These are phyloP conservation scores for Termitomyces eurrhizus DNA, from an alignment of 768 basidiomycete genomes.

Conservation along the genomic window DNA sequence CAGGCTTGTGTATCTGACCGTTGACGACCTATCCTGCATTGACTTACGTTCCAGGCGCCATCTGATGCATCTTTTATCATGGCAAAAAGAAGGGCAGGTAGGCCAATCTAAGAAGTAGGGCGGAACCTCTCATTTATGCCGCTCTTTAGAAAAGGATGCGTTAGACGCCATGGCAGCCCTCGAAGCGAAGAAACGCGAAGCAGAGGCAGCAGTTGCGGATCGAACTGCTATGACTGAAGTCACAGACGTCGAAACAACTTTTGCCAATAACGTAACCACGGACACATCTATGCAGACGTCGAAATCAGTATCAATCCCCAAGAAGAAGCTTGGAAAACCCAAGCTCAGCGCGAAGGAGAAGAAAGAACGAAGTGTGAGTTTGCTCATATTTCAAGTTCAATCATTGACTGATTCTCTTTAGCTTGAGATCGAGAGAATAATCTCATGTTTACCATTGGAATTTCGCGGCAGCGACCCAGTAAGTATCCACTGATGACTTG, in stretches of 20 bases:
- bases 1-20: conserved; percentile 46
- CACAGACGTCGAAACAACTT: conserved; percentile 38
- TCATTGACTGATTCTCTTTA: conserved; percentile 18
- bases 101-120: conserved; percentile 9
- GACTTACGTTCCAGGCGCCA: conserved; percentile 44
- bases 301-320: conserved; percentile 34
- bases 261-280: conserved; percentile 34
- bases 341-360: conserved; percentile 78
- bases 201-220: conserved; percentile 27
- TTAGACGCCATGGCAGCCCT: conserved; percentile 51
- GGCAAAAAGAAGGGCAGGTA: conserved; percentile 61
- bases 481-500: conserved; percentile 20
- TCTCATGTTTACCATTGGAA: conserved; percentile 79
- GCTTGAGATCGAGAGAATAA: conserved; percentile 65
- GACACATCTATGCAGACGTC: conserved; percentile 29
- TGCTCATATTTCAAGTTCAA: neutral
- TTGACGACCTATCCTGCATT: neutral
- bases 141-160: conserved; percentile 53
- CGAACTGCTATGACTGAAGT: conserved; percentile 38
- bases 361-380: conserved; percentile 70
- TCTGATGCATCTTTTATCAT: conserved; percentile 54
- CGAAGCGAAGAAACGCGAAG: conserved; percentile 35
- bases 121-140: neutral
- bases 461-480: conserved; percentile 89
- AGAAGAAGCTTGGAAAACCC: conserved; percentile 59